Evolutionary conservation across 2,329 filamentous ascomycete species (phyloP).

Genomic region (Hypoxylon sp.): DNA sequence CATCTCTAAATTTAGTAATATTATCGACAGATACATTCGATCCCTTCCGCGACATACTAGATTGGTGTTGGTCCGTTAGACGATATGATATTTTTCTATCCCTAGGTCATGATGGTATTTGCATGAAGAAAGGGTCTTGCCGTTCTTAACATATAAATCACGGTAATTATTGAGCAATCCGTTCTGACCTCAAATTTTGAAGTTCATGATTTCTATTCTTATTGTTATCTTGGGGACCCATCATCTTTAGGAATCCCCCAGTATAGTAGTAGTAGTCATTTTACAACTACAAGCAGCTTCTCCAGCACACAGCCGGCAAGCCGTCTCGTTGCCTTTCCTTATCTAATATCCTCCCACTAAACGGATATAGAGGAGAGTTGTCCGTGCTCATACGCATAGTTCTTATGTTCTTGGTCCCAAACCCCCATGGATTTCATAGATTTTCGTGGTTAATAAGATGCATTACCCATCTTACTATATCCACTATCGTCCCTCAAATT

Average conservation of each 20-base stretch:
- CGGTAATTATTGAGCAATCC: not conserved
- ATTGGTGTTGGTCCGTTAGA: no score
- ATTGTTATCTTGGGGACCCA: not conserved
- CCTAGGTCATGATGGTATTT: no score
- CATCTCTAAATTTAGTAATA: no score
- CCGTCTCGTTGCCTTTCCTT: not conserved
- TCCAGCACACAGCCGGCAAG: not conserved
- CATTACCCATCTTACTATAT: not conserved
- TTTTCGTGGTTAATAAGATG: not conserved
- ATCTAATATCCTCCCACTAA: not conserved
- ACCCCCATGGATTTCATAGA: not conserved
- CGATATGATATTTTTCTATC: no score
- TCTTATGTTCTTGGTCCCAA: not conserved
- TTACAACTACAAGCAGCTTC: slow-evolving; percentile 4
- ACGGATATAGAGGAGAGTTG: slow-evolving; percentile 1
- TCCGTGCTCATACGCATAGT: not conserved
- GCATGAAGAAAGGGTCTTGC: no score
- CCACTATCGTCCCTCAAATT: not conserved
- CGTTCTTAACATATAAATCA: not conserved
- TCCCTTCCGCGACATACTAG: no score
- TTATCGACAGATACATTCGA: no score
- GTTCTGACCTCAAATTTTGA: not conserved
- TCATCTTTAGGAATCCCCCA: not conserved
- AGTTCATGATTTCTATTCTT: not conserved
- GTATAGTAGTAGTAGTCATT: not conserved